Evolutionary conservation across 176 grass and related monocot genomes (phyloP), one percentile per base, ranked within the genome.

Genomic region (Oropetium thomaeum): DNA sequence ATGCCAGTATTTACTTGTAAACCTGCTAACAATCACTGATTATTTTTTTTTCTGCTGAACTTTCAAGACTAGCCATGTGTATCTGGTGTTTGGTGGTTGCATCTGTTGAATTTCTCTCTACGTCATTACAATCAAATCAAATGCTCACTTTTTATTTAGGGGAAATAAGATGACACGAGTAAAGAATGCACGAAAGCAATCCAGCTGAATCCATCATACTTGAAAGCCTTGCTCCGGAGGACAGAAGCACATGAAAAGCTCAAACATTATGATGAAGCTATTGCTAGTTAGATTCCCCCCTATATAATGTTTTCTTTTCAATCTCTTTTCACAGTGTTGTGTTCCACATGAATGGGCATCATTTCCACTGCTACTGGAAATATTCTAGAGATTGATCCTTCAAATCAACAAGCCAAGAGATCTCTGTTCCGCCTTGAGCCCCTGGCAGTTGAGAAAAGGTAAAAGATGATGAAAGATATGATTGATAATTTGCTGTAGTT

Each of bases 391-490:
- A 10, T 95, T 30, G 89, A 95, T 82, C 84, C 87, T 92, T 85
- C 86, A 74, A 98, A 95, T 76, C 87, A 92, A 65, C 91, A 95
- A 75, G 96, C 89, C 58, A 98, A 71, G 62, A 86, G 69, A 85
- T 89, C 79, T 33, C 51, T 98, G 74, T 81, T 70, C 41, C 84
- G 76, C 33, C 89, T 94, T 42, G 96, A 98, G 34, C 91, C 89
- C 81, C 40, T 95, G 58, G 96, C 96, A 48, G 91, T 71, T 38
- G 91, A 99, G 78, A 99, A 99, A 77, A 87, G 63, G 76, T 91
- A 99, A 80, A 99, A 99, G 34, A 86, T 99, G 96, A 99, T 95
- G 59, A 91, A 99, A 82, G 96, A 99, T 77, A 92, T 95, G 96
- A 92, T 95, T 33, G 91, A 89, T 95, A 87, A 89, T 53, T 14